Evolutionary conservation across 192 early-diverging fungal species (phyloP).

Genomic region (Dispira parvispora): DNA sequence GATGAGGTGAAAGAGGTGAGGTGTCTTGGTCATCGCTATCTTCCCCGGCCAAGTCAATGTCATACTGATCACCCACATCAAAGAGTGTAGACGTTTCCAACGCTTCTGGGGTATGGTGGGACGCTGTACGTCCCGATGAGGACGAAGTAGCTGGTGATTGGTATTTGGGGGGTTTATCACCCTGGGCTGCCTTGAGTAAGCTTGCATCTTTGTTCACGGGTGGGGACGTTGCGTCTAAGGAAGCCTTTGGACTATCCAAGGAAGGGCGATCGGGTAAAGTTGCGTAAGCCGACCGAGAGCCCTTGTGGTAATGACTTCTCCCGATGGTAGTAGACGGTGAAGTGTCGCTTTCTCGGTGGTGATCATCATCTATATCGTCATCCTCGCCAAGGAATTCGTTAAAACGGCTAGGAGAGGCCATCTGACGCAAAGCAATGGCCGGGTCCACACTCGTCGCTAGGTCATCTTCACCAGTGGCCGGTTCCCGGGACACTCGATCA

Average conservation of each 20-base stretch:
- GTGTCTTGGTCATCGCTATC: neutral
- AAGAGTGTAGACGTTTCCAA: conserved; percentile 4
- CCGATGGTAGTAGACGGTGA: neutral
- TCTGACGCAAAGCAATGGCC: conserved; percentile 4
- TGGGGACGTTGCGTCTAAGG: neutral
- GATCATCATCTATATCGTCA: neutral
- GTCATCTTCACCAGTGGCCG: neutral
- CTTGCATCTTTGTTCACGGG: neutral
- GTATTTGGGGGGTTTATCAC: neutral
- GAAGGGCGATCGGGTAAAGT: neutral
- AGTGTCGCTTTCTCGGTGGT: neutral
- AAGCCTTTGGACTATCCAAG: neutral
- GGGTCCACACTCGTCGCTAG: neutral
- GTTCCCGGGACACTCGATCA: neutral
- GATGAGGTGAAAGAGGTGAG: neutral
- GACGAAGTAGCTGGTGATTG: neutral
- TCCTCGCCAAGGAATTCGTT: conserved; percentile 2
- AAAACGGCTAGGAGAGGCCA: neutral
- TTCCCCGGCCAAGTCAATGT: neutral
- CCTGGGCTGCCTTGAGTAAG: neutral
- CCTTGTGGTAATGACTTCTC: neutral
- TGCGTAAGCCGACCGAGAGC: neutral
- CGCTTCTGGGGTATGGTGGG: neutral
- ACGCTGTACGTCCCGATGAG: neutral
- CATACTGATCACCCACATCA: neutral